Conservation (phyloP, 1,284 basidiomycete species). For the Cutaneotrichosporon sp. region DNA sequence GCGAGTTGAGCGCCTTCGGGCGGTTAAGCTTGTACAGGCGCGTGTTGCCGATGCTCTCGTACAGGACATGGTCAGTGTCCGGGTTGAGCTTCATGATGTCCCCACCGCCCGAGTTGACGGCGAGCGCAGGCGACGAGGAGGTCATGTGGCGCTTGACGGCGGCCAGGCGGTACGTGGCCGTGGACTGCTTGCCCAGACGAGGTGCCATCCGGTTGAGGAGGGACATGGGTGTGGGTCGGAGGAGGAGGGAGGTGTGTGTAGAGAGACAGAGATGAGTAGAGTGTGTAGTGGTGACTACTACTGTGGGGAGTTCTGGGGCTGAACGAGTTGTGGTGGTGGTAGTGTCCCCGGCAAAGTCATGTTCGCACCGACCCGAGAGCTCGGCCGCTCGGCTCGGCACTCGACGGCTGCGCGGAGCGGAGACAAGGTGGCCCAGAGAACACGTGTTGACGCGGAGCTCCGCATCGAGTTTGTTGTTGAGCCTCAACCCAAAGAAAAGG, state of each 20-base stretch:
- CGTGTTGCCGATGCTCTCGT: conserved; percentile 22
- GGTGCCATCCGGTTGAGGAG: conserved; percentile 20
- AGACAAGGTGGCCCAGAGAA: no score
- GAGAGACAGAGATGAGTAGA: background rate
- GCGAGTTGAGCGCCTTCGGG: conserved; percentile 75
- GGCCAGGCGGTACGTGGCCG: conserved; percentile 24
- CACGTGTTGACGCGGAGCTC: background rate
- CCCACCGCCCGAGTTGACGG: conserved; percentile 4
- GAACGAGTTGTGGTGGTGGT: background rate
- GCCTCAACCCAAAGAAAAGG: no score
- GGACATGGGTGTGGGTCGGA: conserved; percentile 16
- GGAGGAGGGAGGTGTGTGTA: background rate
- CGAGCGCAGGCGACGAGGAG: conserved; percentile 17
- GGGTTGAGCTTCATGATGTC: conserved; percentile 6
- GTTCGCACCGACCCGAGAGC: no score
- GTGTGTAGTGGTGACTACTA: no score
- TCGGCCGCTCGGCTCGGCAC: background rate
- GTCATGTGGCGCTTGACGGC: conserved; percentile 32
- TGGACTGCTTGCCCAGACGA: conserved; percentile 22
- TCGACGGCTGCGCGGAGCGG: background rate
- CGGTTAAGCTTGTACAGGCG: conserved; percentile 57
- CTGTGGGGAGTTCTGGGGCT: background rate
- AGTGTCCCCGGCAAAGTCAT: no score
- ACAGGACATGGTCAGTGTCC: conserved; percentile 22
- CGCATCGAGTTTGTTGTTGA: no score